phyloP scores from a whole-genome alignment of 192 early-diverging fungal species.

The Coemansia sp. region DNA sequence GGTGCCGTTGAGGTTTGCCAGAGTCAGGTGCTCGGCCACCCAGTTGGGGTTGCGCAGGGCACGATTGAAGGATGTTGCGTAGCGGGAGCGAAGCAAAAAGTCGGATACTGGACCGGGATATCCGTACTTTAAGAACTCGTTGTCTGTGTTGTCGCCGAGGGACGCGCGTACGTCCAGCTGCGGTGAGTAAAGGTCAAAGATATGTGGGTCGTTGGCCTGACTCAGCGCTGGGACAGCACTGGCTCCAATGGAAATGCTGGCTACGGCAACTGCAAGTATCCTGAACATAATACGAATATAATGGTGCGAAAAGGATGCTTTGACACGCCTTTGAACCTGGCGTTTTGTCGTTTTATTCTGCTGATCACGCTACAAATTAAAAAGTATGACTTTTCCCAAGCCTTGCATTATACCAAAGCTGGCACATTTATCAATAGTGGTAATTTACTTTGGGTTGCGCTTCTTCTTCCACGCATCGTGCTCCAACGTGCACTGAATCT shows the following conservation, averaged over 20 bases:
- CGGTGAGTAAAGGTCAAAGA: not conserved
- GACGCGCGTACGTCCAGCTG: not conserved
- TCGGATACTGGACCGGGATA: slow-evolving; percentile 74
- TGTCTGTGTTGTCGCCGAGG: slow-evolving; percentile 10
- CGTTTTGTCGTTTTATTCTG: no score
- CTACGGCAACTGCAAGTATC: not conserved
- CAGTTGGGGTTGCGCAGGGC: slow-evolving; percentile 72
- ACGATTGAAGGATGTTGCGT: slow-evolving; percentile 76
- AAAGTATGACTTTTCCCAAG: not conserved
- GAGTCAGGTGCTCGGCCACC: slow-evolving; percentile 73
- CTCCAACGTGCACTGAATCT: slow-evolving; percentile 36
- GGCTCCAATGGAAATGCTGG: slow-evolving; percentile 18
- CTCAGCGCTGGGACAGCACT: slow-evolving; percentile 28
- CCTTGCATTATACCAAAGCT: not conserved
- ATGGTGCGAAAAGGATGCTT: no score
- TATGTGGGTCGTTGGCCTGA: not conserved
- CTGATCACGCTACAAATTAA: no score
- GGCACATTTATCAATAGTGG: not conserved
- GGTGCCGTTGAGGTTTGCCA: slow-evolving; percentile 56
- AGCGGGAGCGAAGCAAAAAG: slow-evolving; percentile 64
- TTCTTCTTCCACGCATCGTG: slow-evolving; percentile 43
- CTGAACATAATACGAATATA: not conserved
- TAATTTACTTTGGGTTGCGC: not conserved
- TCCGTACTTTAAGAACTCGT: slow-evolving; percentile 41
- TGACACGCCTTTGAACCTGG: no score